Evolutionary conservation across 2,329 filamentous ascomycete species (phyloP).

Genomic region (Pseudopyrenochaeta lycopersici): DNA sequence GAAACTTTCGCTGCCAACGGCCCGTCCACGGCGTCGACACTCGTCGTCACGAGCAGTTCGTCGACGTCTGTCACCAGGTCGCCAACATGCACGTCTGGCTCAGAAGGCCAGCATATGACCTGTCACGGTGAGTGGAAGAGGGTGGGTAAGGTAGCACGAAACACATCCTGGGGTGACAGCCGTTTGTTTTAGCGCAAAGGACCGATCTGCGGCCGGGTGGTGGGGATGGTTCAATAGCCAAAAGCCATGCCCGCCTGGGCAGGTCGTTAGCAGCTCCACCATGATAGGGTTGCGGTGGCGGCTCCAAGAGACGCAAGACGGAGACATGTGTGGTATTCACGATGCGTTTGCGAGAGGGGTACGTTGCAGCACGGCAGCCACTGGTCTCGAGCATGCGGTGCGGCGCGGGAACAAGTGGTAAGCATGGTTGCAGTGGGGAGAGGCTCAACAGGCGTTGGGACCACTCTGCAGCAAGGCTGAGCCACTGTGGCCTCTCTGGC

Average conservation of each 20-base stretch:
- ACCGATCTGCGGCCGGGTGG: constrained; percentile 28
- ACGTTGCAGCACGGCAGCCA: constrained; percentile 39
- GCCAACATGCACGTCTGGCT: constrained; percentile 14
- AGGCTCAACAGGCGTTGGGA: constrained; percentile 26
- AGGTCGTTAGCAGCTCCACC: constrained; percentile 14
- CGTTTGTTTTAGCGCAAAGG: constrained; percentile 43
- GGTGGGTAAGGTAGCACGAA: constrained; percentile 34
- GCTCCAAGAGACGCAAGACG: neutral
- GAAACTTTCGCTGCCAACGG: neutral
- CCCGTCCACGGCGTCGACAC: too few species aligned
- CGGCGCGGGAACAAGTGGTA: constrained; percentile 14
- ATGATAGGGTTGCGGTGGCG: constrained; percentile 9
- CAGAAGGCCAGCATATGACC: constrained; percentile 11
- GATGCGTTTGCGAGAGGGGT: constrained; percentile 22
- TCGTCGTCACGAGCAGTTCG: neutral
- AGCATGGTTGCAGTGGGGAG: constrained; percentile 27
- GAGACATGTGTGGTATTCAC: constrained; percentile 17
- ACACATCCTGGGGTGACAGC: constrained; percentile 41
- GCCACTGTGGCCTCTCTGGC: constrained; percentile 31
- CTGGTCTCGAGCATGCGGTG: constrained; percentile 15
- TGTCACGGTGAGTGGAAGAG: constrained; percentile 12
- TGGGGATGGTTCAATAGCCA: constrained; percentile 13
- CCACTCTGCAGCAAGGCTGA: constrained; percentile 37
- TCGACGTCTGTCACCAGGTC: constrained; percentile 9
- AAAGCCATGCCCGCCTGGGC: constrained; percentile 14